Evolutionary conservation across 164 flowering plant genomes (phyloP), one percentile per base, ranked within the genome.

Genomic region (Liquidambar formosana): DNA sequence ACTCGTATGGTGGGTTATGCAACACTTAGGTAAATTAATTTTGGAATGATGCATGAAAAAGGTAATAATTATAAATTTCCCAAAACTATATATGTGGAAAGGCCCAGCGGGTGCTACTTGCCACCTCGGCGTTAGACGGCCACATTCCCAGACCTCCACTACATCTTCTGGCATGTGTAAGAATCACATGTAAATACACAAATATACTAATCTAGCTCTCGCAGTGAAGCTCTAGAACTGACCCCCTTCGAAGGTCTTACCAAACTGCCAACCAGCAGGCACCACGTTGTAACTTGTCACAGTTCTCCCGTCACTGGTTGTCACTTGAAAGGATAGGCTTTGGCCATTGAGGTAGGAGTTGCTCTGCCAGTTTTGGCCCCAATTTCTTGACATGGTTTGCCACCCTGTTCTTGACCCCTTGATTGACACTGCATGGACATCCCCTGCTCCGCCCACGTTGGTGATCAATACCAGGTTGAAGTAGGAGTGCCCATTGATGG

Each of bases 301-400:
- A 3, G 77, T 73, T 21, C 65, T 70, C 18, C 81, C 81, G 51
- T 81, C 81, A 45, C 84, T 77, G 70, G 84, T 47, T 61, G 81
- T 78, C 59, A 81, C 84, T 57, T 68, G 73, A 45, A 81, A 78
- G 19, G 81, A 78, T 5, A 81, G 78, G 67, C 76, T 76, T 28
- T 81, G 84, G 23, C 83, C 83, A 44, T 81, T 71, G 53, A 81
- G 81, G 69, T 73, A 70, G 0, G 81, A 77, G 73, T 80, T 77
- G 76, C 82, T 79, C 73, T 79, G 81, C 79, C 79, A 82, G 69
- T 82, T 82, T 63, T 82, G 84, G 25, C 85, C 85, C 85, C 83
- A 77, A 73, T 82, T 82, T 41, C 85, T 72, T 43, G 81, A 79
- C 85, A 82, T 82, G 41, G 78, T 3, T 57, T 75, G 83, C 81